Conservation (phyloP, 2,329 filamentous ascomycete species). For the Neofusicoccum ribis region DNA sequence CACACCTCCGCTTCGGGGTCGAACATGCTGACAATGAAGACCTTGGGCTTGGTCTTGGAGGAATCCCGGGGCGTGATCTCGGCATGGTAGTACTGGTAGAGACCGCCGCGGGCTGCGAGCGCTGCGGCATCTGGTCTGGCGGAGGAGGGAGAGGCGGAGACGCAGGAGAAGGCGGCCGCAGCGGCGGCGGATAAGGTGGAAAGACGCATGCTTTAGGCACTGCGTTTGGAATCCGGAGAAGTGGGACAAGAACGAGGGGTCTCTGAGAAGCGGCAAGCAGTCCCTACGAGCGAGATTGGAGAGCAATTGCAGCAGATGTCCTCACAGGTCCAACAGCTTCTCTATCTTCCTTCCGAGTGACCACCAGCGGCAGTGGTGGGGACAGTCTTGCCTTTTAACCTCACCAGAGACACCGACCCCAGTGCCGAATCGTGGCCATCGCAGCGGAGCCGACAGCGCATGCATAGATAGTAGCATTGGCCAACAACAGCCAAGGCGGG, state of each 20-base stretch:
- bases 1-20: conserved; percentile 45
- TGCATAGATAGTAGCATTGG: conserved; percentile 16
- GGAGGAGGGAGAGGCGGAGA: conserved; percentile 11
- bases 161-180: not conserved
- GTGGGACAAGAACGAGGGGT: not conserved
- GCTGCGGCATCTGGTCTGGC: not conserved
- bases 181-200: not conserved
- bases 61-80: not conserved
- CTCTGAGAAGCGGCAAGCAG: no score
- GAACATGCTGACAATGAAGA: conserved; percentile 65
- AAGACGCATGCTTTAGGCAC: not conserved
- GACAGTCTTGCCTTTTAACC: not conserved
- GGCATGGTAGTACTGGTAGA: not conserved
- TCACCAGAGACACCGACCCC: not conserved
- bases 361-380: not conserved
- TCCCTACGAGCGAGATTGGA: not conserved
- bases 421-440: not conserved
- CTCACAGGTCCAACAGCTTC: not conserved
- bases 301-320: not conserved
- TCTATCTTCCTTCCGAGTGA: not conserved
- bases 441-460: not conserved
- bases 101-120: not conserved
- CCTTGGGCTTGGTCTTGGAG: conserved; percentile 58
- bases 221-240: no score
- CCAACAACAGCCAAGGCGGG: conserved; percentile 1